A percentile compares a stretch with the other conserved stretches of the same genome.
Conservation (phyloP, 2,329 filamentous ascomycete genomes). For the Diaporthe helianthi region DNA sequence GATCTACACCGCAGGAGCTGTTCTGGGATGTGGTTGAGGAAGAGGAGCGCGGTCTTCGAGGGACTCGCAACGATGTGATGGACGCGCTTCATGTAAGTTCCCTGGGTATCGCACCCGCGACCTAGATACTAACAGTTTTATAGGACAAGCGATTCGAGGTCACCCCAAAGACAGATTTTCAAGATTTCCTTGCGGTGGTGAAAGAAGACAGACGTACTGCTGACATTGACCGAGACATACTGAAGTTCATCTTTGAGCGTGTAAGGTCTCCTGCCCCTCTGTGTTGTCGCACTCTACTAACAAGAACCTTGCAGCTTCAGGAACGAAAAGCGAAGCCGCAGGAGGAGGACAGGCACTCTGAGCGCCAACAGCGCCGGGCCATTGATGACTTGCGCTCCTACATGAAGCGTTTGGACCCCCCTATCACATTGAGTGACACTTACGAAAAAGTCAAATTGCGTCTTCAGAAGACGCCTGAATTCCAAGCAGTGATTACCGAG, state of each 20-base stretch:
- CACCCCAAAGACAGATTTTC: slow-evolving; percentile 82
- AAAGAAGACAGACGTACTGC: slow-evolving; percentile 86
- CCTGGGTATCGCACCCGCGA: slow-evolving; percentile 10
- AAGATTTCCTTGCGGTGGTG: slow-evolving; percentile 86
- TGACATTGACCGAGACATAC: slow-evolving; percentile 80
- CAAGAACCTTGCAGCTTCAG: slow-evolving; percentile 64
- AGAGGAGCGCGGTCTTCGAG: slow-evolving; percentile 86
- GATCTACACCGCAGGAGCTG: slow-evolving; percentile 86
- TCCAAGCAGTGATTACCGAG: slow-evolving; percentile 80
- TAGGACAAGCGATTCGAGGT: slow-evolving; percentile 93
- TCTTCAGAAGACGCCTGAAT: slow-evolving; percentile 83
- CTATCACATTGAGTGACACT: slow-evolving; percentile 77
- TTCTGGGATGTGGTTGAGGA: slow-evolving; percentile 97
- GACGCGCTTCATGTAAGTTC: slow-evolving; percentile 84
- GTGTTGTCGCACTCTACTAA: slow-evolving; percentile 27
- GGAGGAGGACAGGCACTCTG: slow-evolving; percentile 84
- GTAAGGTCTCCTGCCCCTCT: slow-evolving; percentile 51
- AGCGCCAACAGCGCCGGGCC: slow-evolving; percentile 84
- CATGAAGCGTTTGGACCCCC: slow-evolving; percentile 90
- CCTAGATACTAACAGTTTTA: slow-evolving; percentile 46
- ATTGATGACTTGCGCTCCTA: slow-evolving; percentile 83
- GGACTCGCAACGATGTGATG: slow-evolving; percentile 80
- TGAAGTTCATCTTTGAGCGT: slow-evolving; percentile 84
- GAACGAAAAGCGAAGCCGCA: slow-evolving; percentile 84
- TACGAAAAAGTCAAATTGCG: slow-evolving; percentile 88